Conservation (phyloP, 441 rosid genomes). For the Corymbia citriodora region DNA sequence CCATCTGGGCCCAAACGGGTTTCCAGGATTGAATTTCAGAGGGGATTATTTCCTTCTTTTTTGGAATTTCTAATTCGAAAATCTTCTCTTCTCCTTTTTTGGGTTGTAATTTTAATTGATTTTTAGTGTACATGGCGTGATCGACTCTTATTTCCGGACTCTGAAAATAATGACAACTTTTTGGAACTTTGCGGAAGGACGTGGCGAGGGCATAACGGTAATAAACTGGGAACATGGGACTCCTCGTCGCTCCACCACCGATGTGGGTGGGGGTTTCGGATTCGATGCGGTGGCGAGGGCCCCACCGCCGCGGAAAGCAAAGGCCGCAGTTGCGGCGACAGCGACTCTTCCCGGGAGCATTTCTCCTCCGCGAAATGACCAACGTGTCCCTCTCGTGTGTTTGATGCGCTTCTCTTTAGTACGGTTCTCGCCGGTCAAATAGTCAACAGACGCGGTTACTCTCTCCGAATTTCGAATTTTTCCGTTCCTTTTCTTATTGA, state of each 20-base stretch:
- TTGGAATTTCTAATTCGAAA: not conserved
- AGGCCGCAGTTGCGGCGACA: not conserved
- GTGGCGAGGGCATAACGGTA: not conserved
- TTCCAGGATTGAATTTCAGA: constrained; percentile 40
- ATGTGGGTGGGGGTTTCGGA: not conserved
- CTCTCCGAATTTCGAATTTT: not conserved
- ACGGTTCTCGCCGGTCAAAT: not conserved
- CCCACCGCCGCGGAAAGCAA: not conserved
- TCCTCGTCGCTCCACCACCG: not conserved
- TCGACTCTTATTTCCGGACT: not conserved
- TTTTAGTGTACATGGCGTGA: not conserved
- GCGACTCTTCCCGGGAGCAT: not conserved
- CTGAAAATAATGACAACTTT: not conserved
- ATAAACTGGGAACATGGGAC: not conserved
- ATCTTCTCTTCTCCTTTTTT: not conserved
- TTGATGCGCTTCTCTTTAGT: not conserved
- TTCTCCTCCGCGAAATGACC: not conserved
- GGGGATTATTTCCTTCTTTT: not conserved
- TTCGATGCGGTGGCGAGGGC: not conserved
- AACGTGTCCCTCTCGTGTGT: not conserved
- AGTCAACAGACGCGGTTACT: not conserved
- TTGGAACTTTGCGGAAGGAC: not conserved
- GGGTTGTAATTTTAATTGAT: not conserved
- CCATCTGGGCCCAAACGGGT: constrained; percentile 64
- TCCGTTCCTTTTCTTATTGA: not conserved